Evolutionary conservation across 495 filamentous ascomycete genomes (phyloP).

Genomic region (Daldinia caldariorum): DNA sequence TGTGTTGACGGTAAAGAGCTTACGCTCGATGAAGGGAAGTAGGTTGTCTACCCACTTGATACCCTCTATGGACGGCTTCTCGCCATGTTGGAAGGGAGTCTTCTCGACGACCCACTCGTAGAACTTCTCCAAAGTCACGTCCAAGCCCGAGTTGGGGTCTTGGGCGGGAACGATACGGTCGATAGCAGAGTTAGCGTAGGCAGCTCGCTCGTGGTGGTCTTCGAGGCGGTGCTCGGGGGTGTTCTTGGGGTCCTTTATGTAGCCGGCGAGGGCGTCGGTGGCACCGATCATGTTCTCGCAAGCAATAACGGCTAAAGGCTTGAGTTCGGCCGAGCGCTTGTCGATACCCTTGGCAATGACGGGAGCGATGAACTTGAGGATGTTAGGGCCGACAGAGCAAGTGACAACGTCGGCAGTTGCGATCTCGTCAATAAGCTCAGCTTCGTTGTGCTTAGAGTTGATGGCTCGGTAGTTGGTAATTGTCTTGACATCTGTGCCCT

Average conservation of each 20-base stretch:
- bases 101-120: constrained; percentile 97
- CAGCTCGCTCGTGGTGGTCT: constrained; percentile 70
- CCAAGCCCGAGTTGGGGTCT: constrained; percentile 77
- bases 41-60: constrained; percentile 93
- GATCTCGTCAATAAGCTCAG: constrained; percentile 84
- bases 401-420: constrained; percentile 88
- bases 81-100: constrained; percentile 74
- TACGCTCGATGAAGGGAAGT: constrained; percentile 96
- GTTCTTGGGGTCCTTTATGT: constrained; percentile 78
- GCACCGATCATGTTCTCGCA: constrained; percentile 97
- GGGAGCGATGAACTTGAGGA: constrained; percentile 94
- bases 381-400: constrained; percentile 93
- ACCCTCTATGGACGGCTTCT: constrained; percentile 76
- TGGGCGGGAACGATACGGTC: constrained; percentile 96
- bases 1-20: constrained; percentile 99
- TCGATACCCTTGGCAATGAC: constrained; percentile 92
- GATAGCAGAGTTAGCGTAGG: constrained; percentile 96
- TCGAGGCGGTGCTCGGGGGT: constrained; percentile 67
- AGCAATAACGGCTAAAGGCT: constrained; percentile 89
- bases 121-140: constrained; percentile 97
- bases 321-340: constrained; percentile 68
- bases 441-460: constrained; percentile 86
- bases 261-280: constrained; percentile 81
- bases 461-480: constrained; percentile 96
- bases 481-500: constrained; percentile 80